Conservation (phyloP, 2,329 filamentous ascomycete species). For the Penicillium sclerotiorum region DNA sequence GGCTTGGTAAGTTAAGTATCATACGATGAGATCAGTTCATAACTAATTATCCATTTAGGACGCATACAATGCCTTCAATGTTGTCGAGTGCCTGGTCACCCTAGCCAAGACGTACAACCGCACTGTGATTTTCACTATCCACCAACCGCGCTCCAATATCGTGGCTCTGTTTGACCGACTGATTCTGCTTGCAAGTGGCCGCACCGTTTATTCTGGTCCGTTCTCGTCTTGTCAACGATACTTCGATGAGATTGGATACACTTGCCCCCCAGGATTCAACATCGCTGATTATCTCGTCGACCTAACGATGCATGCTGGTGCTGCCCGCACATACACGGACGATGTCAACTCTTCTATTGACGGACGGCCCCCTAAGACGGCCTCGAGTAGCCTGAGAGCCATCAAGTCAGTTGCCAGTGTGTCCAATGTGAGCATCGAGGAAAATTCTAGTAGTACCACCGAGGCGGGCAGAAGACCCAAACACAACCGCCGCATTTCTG, state of each 20-base stretch:
- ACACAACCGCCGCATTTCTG: slow-evolving; percentile 73
- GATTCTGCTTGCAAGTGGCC: slow-evolving; percentile 85
- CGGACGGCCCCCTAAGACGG: slow-evolving; percentile 66
- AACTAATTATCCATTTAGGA: slow-evolving; percentile 53
- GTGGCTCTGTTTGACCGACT: slow-evolving; percentile 94
- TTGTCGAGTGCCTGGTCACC: slow-evolving; percentile 92
- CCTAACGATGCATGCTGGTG: slow-evolving; percentile 91
- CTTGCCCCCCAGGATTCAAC: slow-evolving; percentile 95
- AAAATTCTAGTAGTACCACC: slow-evolving; percentile 63
- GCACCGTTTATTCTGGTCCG: slow-evolving; percentile 89
- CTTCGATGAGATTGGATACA: slow-evolving; percentile 88
- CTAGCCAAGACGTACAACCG: slow-evolving; percentile 95
- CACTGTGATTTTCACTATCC: slow-evolving; percentile 97
- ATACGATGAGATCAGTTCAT: not conserved
- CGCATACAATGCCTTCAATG: slow-evolving; percentile 97
- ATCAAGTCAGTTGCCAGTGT: slow-evolving; percentile 89
- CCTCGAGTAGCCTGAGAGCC: slow-evolving; percentile 82
- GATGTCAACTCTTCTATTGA: slow-evolving; percentile 57
- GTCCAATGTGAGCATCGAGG: slow-evolving; percentile 73
- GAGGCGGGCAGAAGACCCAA: slow-evolving; percentile 67
- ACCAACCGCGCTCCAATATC: slow-evolving; percentile 97
- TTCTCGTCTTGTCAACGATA: slow-evolving; percentile 87
- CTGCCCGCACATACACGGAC: slow-evolving; percentile 56
- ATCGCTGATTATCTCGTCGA: slow-evolving; percentile 98
- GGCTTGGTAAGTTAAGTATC: slow-evolving; percentile 58